Conservation (phyloP, 2,329 filamentous ascomycete genomes). For the Teratosphaeria gauchensis region DNA sequence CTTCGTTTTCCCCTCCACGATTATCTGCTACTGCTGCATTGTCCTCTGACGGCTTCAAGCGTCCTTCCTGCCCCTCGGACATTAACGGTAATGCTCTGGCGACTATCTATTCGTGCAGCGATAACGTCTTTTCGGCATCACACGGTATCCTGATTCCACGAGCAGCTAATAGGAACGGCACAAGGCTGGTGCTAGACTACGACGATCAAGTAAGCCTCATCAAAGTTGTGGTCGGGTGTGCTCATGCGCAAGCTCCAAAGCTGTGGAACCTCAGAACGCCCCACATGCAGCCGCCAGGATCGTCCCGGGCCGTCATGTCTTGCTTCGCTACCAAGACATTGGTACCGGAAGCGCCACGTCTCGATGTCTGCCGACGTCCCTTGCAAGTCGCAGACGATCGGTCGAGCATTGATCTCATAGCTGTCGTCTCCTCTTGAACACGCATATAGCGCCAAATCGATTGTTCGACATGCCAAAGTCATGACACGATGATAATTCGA, state of each 20-base stretch:
- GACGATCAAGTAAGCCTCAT: not conserved
- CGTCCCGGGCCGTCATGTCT: not conserved
- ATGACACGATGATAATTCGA: not conserved
- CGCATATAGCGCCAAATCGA: not conserved
- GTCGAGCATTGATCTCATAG: not conserved
- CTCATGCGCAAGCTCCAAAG: not conserved
- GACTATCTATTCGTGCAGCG: not conserved
- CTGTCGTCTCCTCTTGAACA: not conserved
- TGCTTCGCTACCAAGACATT: not conserved
- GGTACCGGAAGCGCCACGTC: not conserved
- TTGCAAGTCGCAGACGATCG: not conserved
- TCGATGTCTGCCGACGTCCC: not conserved
- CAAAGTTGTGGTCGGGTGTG: not conserved
- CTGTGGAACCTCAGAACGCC: not conserved
- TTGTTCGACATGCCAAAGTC: not conserved
- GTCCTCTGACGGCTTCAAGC: not conserved
- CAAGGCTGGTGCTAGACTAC: not conserved
- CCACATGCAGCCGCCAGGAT: not conserved
- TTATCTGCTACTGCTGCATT: not conserved
- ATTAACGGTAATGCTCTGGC: not conserved
- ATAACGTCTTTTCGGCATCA: not conserved
- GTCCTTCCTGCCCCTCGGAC: not conserved
- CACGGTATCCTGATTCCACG: not conserved
- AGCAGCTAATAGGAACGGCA: not conserved
- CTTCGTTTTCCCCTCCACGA: not conserved